phyloP scores from a whole-genome alignment of 2,329 filamentous ascomycete genomes.

The Sclerotiophoma versabilis region DNA sequence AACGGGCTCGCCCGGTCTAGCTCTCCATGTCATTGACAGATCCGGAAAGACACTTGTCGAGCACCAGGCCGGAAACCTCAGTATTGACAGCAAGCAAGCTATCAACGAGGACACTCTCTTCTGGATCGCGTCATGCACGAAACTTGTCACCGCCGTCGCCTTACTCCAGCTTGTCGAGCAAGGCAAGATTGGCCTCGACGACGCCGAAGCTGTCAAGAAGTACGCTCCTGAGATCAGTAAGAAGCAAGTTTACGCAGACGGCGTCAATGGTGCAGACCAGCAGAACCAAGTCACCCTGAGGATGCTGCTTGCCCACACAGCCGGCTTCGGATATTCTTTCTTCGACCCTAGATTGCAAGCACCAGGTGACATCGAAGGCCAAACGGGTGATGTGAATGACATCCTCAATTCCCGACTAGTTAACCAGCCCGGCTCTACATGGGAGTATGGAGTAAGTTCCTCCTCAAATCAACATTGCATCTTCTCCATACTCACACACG shows the following conservation, averaged over 20 bases:
- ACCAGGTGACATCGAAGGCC: conserved; percentile 63
- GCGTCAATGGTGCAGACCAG: conserved; percentile 47
- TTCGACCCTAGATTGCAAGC: conserved; percentile 55
- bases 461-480: not conserved
- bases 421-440: conserved; percentile 68
- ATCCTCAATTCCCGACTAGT: conserved; percentile 61
- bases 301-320: conserved; percentile 60
- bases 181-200: conserved; percentile 46
- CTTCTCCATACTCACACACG: not conserved
- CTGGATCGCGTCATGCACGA: conserved; percentile 63
- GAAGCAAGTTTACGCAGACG: conserved; percentile 51
- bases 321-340: conserved; percentile 59
- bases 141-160: conserved; percentile 45
- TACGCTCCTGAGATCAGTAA: conserved; percentile 48
- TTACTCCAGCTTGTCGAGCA: conserved; percentile 48
- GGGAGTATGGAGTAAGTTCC: conserved; percentile 60
- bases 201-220: conserved; percentile 42
- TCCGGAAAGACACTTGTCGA: conserved; percentile 52
- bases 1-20: conserved; percentile 51
- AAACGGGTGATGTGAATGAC: conserved; percentile 61
- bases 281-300: conserved; percentile 57
- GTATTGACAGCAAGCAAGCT: conserved; percentile 52
- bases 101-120: conserved; percentile 69
- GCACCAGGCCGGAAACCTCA: conserved; percentile 52
- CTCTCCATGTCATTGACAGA: conserved; percentile 56